Evolutionary conservation across 176 grass and related monocot species (phyloP), one percentile per base, ranked within the genome.

Genomic region (Paspalum vaginatum): DNA sequence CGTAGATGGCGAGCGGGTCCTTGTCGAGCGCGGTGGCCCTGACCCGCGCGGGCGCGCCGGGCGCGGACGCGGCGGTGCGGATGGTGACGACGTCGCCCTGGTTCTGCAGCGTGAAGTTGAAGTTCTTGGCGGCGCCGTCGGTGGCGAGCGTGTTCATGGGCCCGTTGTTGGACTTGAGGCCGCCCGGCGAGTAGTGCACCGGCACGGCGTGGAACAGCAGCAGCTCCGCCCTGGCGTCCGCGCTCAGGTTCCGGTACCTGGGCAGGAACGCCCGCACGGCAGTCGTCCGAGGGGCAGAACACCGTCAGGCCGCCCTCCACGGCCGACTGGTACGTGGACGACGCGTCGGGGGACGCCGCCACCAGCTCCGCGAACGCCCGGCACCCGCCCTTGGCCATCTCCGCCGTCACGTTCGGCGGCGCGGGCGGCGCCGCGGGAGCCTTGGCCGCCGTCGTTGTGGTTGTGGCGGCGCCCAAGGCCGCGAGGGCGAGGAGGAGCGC

Each of bases 101-200:
- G 65, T 91, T 97, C 85, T 97, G 93, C 21, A 97, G 42, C 9
- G 93, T 97, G 71, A 97, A 87, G 63, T 97, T 97, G 78, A 72
- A 97, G 78, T 91, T 91, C 15, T 75, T 68, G 46, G 86, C 81
- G 65, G 89, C 43, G 82, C 89, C 89, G 62, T 93, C 93, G 63
- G 93, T 93, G 64, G 93, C 93, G 43, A 97, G 93, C 22, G 90
- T 97, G 83, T 92, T 97, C 88, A 97, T 90, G 47, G 90, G 90
- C 52, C 93, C 93, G 27, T 97, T 97, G 88, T 83, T 93, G 54
- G 93, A 84, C 75, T 92, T 85, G 66, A 97, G 90, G 53, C 74
- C 71, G 9, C 66, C 62, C 51, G 78, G 44, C 5, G 93, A 88
- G 88, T 86, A 93, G 81, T 93, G 92, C 11, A 97, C 90, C 0